A percentile compares a stretch with the other conserved stretches of the same genome.
These are phyloP conservation scores for Micractinium conductrix DNA, from an alignment of 139 green algal genomes.

Conservation along the genomic window DNA sequence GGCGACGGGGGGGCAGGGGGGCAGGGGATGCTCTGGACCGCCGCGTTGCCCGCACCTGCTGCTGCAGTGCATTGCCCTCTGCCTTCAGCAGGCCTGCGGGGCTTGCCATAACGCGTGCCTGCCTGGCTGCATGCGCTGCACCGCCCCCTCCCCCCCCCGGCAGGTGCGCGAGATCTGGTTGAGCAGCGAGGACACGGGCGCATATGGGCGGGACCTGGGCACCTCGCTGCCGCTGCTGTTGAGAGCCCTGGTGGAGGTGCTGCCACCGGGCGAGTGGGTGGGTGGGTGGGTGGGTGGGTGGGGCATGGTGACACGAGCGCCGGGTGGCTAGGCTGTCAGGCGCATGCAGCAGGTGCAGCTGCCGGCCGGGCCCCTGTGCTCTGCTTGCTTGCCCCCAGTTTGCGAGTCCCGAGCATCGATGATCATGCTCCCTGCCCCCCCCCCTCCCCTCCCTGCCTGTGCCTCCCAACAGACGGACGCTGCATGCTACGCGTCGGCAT, in stretches of 20 bases:
- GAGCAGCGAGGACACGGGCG: conserved; percentile 90
- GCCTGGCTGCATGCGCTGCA: too few species aligned
- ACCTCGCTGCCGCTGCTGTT: conserved; percentile 79
- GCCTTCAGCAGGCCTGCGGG: background rate
- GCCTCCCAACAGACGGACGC: conserved; percentile 45
- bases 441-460: background rate
- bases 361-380: too few species aligned
- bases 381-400: too few species aligned
- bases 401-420: too few species aligned
- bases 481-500: conserved; percentile 92
- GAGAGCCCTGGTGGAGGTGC: conserved; percentile 59
- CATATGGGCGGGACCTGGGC: conserved; percentile 89
- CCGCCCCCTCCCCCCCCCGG: background rate
- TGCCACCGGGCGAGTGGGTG: conserved; percentile 55
- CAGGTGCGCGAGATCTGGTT: conserved; percentile 93
- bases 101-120: too few species aligned
- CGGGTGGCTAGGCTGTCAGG: too few species aligned
- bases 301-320: too few species aligned
- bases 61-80: too few species aligned
- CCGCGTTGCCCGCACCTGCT: background rate
- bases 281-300: background rate
- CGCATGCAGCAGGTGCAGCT: too few species aligned
- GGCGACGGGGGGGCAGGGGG: background rate
- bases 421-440: background rate
- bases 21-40: background rate